A percentile compares a stretch with the other conserved stretches of the same genome.
These are phyloP conservation scores for Hibiscus mutabilis DNA, from an alignment of 345 rosid species.

Conservation along the genomic window DNA sequence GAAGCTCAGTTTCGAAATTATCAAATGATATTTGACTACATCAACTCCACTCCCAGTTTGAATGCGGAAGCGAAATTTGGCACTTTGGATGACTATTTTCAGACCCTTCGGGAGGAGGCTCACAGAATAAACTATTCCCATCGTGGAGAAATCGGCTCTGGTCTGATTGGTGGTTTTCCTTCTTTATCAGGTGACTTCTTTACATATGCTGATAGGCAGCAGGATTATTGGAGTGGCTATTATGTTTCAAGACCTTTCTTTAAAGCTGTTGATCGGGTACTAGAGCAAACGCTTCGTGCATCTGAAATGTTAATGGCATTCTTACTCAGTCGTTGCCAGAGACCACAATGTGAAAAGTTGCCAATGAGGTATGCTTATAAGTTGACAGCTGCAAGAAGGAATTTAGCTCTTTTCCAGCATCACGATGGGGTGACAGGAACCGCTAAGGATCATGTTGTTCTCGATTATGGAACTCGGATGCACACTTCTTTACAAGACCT, in stretches of 20 bases:
- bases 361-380: constrained; percentile 68
- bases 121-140: constrained; percentile 73
- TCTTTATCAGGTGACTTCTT: constrained; percentile 97
- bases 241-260: constrained; percentile 97
- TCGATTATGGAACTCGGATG: constrained; percentile 86
- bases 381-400: constrained; percentile 93
- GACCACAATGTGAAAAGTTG: constrained; percentile 76
- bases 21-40: constrained; percentile 81
- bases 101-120: constrained; percentile 71
- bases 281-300: constrained; percentile 86
- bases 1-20: constrained; percentile 93
- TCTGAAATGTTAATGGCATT: constrained; percentile 84
- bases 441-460: constrained; percentile 87
- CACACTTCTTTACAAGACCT: constrained; percentile 85
- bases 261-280: constrained; percentile 94
- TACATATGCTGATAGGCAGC: constrained; percentile 89
- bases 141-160: constrained; percentile 78
- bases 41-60: constrained; percentile 77
- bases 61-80: constrained; percentile 90
- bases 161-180: constrained; percentile 77
- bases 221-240: constrained; percentile 99
- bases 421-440: constrained; percentile 99
- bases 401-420: constrained; percentile 97
- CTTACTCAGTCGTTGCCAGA: constrained; percentile 78
- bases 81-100: constrained; percentile 86